These are phyloP conservation scores for Acidiella bohemica DNA, from an alignment of 495 filamentous ascomycete genomes.

Conservation along the genomic window DNA sequence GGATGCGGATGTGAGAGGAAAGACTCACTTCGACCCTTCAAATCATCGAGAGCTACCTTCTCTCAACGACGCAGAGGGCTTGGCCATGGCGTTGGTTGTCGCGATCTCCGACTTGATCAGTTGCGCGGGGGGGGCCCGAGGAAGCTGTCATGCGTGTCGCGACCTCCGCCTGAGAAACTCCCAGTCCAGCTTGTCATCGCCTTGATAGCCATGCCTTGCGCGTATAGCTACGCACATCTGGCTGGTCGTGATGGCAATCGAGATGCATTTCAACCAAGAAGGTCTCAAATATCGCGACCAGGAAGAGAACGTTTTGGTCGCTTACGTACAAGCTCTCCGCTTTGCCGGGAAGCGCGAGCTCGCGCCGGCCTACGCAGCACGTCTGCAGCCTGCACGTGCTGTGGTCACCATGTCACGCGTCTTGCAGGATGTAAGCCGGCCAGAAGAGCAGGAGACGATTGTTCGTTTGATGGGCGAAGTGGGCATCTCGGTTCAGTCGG, in stretches of 20 bases:
- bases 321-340: conserved; percentile 68
- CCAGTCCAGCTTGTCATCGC: conserved; percentile 1
- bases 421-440: conserved; percentile 39
- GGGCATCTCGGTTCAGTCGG: conserved; percentile 38
- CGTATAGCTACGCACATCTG: conserved; percentile 31
- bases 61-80: conserved; percentile 33
- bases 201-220: conserved; percentile 11
- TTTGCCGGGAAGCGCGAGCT: conserved; percentile 54
- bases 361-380: conserved; percentile 75
- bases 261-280: no score
- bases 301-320: conserved; percentile 56
- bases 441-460: conserved; percentile 35
- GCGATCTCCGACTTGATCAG: conserved; percentile 6
- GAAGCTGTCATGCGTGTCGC: not conserved
- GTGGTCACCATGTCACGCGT: conserved; percentile 43
- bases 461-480: conserved; percentile 42
- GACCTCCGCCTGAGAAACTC: not conserved
- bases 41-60: conserved; percentile 50
- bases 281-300: no score
- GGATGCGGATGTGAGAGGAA: no score
- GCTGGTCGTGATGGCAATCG: conserved; percentile 20
- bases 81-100: conserved; percentile 11
- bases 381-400: conserved; percentile 40
- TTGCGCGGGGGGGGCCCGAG: not conserved
- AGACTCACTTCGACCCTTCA: no score